Evolutionary conservation across 108 stramenopile species (phyloP).

Genomic region (Pseudonitzschia multiseries): DNA sequence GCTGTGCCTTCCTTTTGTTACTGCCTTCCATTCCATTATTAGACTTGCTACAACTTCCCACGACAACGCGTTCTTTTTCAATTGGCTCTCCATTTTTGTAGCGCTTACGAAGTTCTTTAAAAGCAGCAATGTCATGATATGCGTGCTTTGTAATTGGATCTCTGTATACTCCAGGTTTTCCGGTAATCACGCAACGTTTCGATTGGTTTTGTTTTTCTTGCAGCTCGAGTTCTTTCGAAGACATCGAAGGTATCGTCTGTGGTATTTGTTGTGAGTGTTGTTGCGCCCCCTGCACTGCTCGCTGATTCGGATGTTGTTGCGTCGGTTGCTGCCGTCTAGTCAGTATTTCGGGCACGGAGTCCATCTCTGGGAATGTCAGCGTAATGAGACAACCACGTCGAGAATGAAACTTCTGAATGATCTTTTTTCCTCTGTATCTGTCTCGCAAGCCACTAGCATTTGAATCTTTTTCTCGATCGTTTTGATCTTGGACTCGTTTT

Average conservation of each 20-base stretch:
- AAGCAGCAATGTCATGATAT: conserved; percentile 70
- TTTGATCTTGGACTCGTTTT: conserved; percentile 57
- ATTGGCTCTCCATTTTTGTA: conserved; percentile 55
- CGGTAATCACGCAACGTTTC: conserved; percentile 67
- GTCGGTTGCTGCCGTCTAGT: conserved; percentile 22
- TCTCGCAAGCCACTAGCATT: conserved; percentile 25
- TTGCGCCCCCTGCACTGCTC: background rate
- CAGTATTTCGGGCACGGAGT: conserved; percentile 72
- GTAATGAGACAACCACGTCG: conserved; percentile 72
- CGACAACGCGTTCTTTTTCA: conserved; percentile 7
- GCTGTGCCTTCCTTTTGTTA: background rate
- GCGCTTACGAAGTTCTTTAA: conserved; percentile 69
- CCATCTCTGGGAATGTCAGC: conserved; percentile 85
- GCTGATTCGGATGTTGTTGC: conserved; percentile 3
- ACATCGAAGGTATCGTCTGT: conserved; percentile 9
- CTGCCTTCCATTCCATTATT: background rate
- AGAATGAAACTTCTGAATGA: conserved; percentile 59
- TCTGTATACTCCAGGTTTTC: conserved; percentile 69
- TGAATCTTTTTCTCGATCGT: conserved; percentile 29
- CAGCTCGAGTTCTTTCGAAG: no score
- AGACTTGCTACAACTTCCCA: background rate
- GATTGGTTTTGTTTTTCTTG: background rate
- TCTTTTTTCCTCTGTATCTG: conserved; percentile 29
- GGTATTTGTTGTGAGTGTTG: background rate
- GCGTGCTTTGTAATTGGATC: conserved; percentile 68